Evolutionary conservation across 2,329 filamentous ascomycete species (phyloP), one percentile per base, ranked within the genome.

Genomic region (Beauveria asiatica): DNA sequence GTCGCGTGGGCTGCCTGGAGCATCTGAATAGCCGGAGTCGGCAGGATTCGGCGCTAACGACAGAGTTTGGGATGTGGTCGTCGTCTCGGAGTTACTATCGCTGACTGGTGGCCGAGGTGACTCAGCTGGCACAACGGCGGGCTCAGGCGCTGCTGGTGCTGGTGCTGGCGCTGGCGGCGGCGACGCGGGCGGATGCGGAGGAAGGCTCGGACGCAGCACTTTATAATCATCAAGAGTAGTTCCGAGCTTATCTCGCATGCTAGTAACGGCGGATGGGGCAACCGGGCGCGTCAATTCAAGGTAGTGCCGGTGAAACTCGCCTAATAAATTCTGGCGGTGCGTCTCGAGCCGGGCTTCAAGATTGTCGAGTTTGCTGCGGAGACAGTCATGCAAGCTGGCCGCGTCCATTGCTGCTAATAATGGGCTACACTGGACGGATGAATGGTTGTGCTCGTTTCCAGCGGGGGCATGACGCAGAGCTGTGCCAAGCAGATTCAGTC

Each of bases 271-370:
- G 65, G 79, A 70, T 55, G 74, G 70, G 33, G 79, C 72, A 54
- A 79, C 73, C 65, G 78, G 70, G 65, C 73, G 74, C 66, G 86
- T 73, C 61, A 83, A 72, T 54, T 76, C 71, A 60, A 76, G 75
- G 63, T 79, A 79, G 71, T 83, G 80, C 64, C 76, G 77, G 61
- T 78, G 74, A 67, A 85, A 87, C 66, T 85, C 80, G 64, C 75
- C 70, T 56, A 80, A 76, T 76, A 85, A 79, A 64, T 82, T 79
- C 68, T 77, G 78, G 65, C 80, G 81, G 72, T 83, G 84, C 62
- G 76, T 74, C 62, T 74, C 76, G 67, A 86, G 81, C 69, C 80
- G 81, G 68, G 75, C 73, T 67, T 86, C 81, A 57, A 86, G 80
- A 66, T 83, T 76, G 67, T 72, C 73, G 64, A 83, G 79, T 76